Conservation (phyloP, 1,139 yeast genomes). For the Diutina siamensis region DNA sequence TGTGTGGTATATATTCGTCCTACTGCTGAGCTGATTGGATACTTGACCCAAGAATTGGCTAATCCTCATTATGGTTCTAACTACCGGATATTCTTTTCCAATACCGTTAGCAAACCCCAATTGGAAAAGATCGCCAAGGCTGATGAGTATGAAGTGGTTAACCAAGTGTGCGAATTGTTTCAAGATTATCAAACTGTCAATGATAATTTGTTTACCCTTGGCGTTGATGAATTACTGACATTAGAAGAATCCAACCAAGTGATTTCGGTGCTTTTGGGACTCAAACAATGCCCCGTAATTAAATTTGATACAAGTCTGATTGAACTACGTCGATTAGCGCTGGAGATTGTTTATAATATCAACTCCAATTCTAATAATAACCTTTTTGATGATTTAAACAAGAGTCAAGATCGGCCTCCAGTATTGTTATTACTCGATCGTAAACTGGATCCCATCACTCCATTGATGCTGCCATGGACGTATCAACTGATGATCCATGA, state of each 20-base stretch:
- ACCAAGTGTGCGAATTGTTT: constrained; percentile 68
- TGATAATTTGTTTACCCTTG: constrained; percentile 47
- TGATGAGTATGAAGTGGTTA: constrained; percentile 75
- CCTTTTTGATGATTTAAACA: constrained; percentile 56
- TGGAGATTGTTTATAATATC: constrained; percentile 51
- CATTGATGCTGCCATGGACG: constrained; percentile 91
- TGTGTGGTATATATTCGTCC: constrained; percentile 80
- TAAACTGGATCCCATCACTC: constrained; percentile 84
- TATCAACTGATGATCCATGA: constrained; percentile 98
- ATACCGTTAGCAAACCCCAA: constrained; percentile 60
- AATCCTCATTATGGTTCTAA: constrained; percentile 68
- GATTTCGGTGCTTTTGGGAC: constrained; percentile 55
- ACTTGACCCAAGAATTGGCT: constrained; percentile 52
- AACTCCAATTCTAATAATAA: constrained; percentile 44
- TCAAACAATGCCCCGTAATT: constrained; percentile 68
- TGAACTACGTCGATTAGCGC: constrained; percentile 52
- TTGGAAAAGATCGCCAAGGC: constrained; percentile 82
- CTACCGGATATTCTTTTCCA: constrained; percentile 70
- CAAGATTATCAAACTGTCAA: constrained; percentile 74
- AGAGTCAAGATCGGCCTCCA: constrained; percentile 55
- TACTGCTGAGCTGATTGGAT: constrained; percentile 47
- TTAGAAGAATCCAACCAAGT: constrained; percentile 46
- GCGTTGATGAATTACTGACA: constrained; percentile 8
- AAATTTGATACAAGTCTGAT: constrained; percentile 64
- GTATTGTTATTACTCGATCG: constrained; percentile 72